These are phyloP conservation scores for Alternaria metachromatica DNA, from an alignment of 2,329 filamentous ascomycete genomes.

Conservation along the genomic window DNA sequence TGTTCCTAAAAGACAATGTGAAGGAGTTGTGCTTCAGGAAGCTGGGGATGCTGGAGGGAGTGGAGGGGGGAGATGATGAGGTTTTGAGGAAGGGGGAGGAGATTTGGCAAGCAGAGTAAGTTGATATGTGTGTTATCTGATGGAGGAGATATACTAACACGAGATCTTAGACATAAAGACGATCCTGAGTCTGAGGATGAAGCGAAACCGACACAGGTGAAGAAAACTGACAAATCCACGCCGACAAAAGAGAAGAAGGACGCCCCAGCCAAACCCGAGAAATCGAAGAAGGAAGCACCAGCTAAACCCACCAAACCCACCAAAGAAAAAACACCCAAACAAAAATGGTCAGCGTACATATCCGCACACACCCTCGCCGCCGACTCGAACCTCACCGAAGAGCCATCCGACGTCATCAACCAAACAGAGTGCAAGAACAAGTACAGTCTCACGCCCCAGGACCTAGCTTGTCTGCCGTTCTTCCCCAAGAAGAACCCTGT, in stretches of 20 bases:
- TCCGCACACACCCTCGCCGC: slow-evolving; percentile 1
- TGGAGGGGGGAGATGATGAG: not conserved
- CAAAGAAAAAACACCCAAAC: slow-evolving; percentile 14
- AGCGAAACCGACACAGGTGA: not conserved
- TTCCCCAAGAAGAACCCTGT: slow-evolving; percentile 15
- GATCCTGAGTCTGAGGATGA: not conserved
- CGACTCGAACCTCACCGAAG: slow-evolving; percentile 8
- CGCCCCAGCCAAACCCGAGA: not conserved
- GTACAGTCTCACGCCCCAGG: slow-evolving; percentile 11
- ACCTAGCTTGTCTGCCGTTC: slow-evolving; percentile 13
- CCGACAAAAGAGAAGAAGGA: not conserved
- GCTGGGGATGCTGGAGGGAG: slow-evolving; percentile 8
- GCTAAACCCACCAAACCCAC: not conserved
- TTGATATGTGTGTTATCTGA: not conserved
- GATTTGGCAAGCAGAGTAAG: slow-evolving; percentile 17
- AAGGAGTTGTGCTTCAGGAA: slow-evolving; percentile 14
- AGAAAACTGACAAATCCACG: not conserved
- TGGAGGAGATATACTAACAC: not conserved
- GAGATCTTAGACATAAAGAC: not conserved
- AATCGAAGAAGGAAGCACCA: not conserved
- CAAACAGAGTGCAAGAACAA: slow-evolving; percentile 18
- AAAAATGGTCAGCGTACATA: slow-evolving; percentile 18
- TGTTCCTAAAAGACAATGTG: slow-evolving; percentile 17
- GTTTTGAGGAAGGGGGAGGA: slow-evolving; percentile 6
- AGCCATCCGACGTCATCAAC: slow-evolving; percentile 17